Base-by-base conservation (phyloP, 805 yeast genomes). In the Lipomyces japonicus region DNA sequence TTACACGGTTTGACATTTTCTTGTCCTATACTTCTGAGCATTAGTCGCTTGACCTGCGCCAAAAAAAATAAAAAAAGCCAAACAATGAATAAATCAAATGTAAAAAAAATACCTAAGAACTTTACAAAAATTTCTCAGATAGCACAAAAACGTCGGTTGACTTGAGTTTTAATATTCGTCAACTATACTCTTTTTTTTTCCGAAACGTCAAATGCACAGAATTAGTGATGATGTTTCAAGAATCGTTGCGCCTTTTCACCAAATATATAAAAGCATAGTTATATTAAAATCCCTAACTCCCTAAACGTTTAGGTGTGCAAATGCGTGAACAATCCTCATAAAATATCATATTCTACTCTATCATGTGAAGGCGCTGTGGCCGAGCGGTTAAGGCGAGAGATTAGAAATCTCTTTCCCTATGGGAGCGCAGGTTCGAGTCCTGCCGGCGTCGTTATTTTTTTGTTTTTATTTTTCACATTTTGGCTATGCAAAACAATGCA, bases 341-440 rank as follows among this genome's bases (percentile, higher is more conserved):
- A n/a, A n/a, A n/a, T n/a, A n/a, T n/a, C n/a, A n/a, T n/a, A n/a
- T n/a, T n/a, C n/a, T n/a, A n/a, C n/a, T n/a, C n/a, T n/a, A n/a
- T n/a, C n/a, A 12, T 28, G 7, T 28, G 10, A 45, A 43, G 65
- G 63, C 63, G 65, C 62, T 64, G 59, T 65, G 69, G 68, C 68
- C 68, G 68, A 65, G 68, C 65, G 69, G 69, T 65, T 65, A 65
- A 65, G 69, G 68, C 69, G 68, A 65, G 63, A 65, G 68, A 65
- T 65, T 65, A 64, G 68, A 65, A 65, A 65, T 65, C 69, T 65
- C 66, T 65, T 65, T 66, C 68, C 68, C 61, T 65, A 51, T 61
- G 62, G 68, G 68, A 66, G 68, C 68, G 68, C 68, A 65, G 68
- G 68, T 65, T 65, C 68, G 67, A 64, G 66, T 64, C 68, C 68